Evolutionary conservation across 2,329 filamentous ascomycete species (phyloP).

Genomic region (Penicillium sp.): DNA sequence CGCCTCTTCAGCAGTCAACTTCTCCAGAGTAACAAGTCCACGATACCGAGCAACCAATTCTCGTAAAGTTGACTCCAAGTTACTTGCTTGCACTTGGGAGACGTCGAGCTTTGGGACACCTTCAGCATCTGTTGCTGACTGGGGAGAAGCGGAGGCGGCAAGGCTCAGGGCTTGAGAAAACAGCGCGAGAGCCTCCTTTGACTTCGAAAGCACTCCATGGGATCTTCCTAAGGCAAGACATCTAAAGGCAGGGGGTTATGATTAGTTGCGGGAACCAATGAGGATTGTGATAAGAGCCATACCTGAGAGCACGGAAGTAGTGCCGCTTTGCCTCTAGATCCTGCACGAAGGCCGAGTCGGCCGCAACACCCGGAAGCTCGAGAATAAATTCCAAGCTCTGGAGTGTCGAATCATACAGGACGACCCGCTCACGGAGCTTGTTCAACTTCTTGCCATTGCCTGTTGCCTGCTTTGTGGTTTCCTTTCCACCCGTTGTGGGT

Average conservation of each 20-base stretch:
- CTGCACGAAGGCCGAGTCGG: slow-evolving; percentile 70
- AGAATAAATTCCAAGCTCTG: slow-evolving; percentile 89
- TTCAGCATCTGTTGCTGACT: slow-evolving; percentile 37
- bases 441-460: slow-evolving; percentile 72
- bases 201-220: slow-evolving; percentile 69
- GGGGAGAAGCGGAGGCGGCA: slow-evolving; percentile 49
- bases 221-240: slow-evolving; percentile 83
- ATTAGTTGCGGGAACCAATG: slow-evolving; percentile 12
- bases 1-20: slow-evolving; percentile 53
- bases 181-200: slow-evolving; percentile 79
- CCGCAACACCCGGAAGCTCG: slow-evolving; percentile 83
- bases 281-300: slow-evolving; percentile 28
- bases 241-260: slow-evolving; percentile 41
- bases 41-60: slow-evolving; percentile 76
- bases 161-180: slow-evolving; percentile 69
- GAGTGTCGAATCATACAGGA: slow-evolving; percentile 85
- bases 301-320: slow-evolving; percentile 90
- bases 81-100: slow-evolving; percentile 54
- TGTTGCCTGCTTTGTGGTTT: slow-evolving; percentile 56
- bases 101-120: slow-evolving; percentile 68
- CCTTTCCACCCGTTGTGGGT: slow-evolving; percentile 53
- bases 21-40: slow-evolving; percentile 79
- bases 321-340: slow-evolving; percentile 74
- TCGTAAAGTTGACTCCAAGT: slow-evolving; percentile 61
- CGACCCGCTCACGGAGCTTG: slow-evolving; percentile 78